Conservation (phyloP, 176 grass and related monocot genomes). For the Tuctoria greenei region DNA sequence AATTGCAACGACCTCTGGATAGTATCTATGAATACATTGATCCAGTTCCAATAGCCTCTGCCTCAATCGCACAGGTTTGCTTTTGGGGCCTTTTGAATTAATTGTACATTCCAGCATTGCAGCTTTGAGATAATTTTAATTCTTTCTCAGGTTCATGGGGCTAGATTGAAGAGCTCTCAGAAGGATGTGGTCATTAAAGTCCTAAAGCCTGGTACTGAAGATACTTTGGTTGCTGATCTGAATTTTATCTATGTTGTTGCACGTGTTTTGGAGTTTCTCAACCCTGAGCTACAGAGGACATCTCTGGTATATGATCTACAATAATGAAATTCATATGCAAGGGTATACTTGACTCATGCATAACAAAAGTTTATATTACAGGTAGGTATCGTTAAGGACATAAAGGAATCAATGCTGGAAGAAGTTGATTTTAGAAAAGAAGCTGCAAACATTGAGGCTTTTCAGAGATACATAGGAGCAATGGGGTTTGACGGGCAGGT, state of each 20-base stretch:
- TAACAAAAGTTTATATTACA: slow-evolving; percentile 33
- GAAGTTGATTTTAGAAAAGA: slow-evolving; percentile 98
- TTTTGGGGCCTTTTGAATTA: slow-evolving; percentile 10
- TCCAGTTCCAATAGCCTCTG: slow-evolving; percentile 86
- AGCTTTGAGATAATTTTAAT: slow-evolving; percentile 24
- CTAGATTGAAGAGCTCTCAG: slow-evolving; percentile 88
- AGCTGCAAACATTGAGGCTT: slow-evolving; percentile 82
- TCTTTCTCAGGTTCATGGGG: slow-evolving; percentile 76
- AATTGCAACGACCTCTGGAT: slow-evolving; percentile 87
- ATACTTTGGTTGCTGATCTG: slow-evolving; percentile 89
- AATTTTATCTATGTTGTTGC: slow-evolving; percentile 93
- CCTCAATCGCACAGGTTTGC: slow-evolving; percentile 90
- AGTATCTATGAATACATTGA: slow-evolving; percentile 88
- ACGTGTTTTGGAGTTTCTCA: slow-evolving; percentile 87
- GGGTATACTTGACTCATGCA: not conserved
- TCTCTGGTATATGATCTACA: slow-evolving; percentile 61
- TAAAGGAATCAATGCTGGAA: slow-evolving; percentile 98
- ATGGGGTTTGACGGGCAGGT: slow-evolving; percentile 91
- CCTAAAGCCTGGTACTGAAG: slow-evolving; percentile 91
- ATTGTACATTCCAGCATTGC: not conserved
- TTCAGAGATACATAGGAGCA: slow-evolving; percentile 71
- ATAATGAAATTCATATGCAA: not conserved
- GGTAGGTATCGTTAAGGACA: slow-evolving; percentile 88
- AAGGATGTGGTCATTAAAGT: slow-evolving; percentile 98
- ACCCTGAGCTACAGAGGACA: slow-evolving; percentile 86